These are phyloP conservation scores for Dryas drummondii DNA, from an alignment of 306 rosid species.

Conservation along the genomic window DNA sequence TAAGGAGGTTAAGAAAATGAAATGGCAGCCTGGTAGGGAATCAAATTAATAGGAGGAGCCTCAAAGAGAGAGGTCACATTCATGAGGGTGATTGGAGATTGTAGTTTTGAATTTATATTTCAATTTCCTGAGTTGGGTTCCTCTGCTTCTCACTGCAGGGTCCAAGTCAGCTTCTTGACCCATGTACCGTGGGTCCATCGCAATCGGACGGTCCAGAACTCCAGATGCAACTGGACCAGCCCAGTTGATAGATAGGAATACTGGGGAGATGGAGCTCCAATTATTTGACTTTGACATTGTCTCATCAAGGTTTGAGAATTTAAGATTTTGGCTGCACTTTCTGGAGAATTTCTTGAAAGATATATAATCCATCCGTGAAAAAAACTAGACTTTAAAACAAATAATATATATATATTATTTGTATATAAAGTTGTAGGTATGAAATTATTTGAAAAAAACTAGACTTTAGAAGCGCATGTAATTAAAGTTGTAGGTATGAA, in stretches of 20 bases:
- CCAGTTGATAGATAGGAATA: conserved; percentile 25
- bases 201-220: conserved; percentile 31
- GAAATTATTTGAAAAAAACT: conserved; percentile 2
- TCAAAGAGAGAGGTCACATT: conserved; percentile 41
- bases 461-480: neutral
- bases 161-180: conserved; percentile 46
- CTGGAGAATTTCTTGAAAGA: conserved; percentile 9
- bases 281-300: conserved; percentile 40
- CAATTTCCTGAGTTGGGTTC: conserved; percentile 19
- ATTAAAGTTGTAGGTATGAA: conserved; percentile 11
- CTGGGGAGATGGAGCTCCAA: conserved; percentile 3
- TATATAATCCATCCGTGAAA: neutral
- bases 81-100: conserved; percentile 35
- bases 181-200: conserved; percentile 11
- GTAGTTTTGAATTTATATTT: conserved; percentile 39
- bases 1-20: conserved; percentile 54
- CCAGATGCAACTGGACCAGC: conserved; percentile 24
- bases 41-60: conserved; percentile 69
- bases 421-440: conserved; percentile 8
- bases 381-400: neutral
- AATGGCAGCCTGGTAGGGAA: conserved; percentile 63
- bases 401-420: neutral
- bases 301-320: conserved; percentile 23
- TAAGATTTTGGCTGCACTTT: conserved; percentile 2
- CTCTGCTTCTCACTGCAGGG: conserved; percentile 36